Conservation (phyloP, 176 grass and related monocot species). For the Pharus latifolius region DNA sequence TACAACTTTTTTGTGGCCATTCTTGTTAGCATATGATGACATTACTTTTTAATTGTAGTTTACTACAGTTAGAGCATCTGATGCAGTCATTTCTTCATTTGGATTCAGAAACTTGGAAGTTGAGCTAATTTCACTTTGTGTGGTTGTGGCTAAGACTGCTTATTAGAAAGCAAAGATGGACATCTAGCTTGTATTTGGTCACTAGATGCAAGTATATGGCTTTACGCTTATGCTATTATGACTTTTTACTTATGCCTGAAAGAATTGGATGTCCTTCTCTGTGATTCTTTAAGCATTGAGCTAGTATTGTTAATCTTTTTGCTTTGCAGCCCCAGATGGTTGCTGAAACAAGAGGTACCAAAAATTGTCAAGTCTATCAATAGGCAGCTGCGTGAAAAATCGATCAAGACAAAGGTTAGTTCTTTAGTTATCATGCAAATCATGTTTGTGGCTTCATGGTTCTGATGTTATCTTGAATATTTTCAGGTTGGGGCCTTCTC, state of each 20-base stretch:
- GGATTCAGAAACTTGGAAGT: neutral
- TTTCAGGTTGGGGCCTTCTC: slow-evolving; percentile 88
- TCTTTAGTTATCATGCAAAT: slow-evolving; percentile 5
- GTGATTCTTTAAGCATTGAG: neutral
- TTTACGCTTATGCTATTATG: no score
- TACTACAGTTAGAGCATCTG: neutral
- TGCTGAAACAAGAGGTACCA: slow-evolving; percentile 95
- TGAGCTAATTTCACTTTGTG: neutral
- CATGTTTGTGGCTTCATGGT: neutral
- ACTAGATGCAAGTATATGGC: neutral
- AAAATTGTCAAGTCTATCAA: slow-evolving; percentile 95
- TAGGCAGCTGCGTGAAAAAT: slow-evolving; percentile 96
- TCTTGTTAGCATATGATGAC: neutral
- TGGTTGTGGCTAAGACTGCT: neutral
- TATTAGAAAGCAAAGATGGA: neutral
- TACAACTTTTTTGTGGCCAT: no score
- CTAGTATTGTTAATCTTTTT: neutral
- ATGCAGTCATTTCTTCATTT: neutral
- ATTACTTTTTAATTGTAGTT: neutral
- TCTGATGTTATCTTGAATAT: neutral
- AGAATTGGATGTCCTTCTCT: neutral
- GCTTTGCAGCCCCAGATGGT: slow-evolving; percentile 75
- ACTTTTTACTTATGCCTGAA: neutral
- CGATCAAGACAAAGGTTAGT: slow-evolving; percentile 90
- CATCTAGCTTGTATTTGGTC: neutral